These are phyloP conservation scores for Trapa bicornis DNA, from an alignment of 345 rosid genomes.

Conservation along the genomic window DNA sequence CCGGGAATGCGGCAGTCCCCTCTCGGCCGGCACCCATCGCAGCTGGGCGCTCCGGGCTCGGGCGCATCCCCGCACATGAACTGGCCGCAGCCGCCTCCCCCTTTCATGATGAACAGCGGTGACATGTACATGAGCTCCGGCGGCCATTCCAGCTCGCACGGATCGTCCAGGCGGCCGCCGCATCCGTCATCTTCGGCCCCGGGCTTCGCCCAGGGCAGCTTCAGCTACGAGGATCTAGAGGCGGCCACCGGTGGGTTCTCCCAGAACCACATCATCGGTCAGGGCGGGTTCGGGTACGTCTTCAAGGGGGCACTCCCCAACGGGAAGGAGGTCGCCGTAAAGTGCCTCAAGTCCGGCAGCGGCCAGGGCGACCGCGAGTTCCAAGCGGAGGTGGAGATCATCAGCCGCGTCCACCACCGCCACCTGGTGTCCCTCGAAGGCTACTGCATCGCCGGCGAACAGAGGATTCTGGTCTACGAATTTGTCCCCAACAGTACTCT, in stretches of 20 bases:
- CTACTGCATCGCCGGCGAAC: neutral
- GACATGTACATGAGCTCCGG: slow-evolving; percentile 2
- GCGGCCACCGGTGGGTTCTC: neutral
- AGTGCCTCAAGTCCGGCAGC: neutral
- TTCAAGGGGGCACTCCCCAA: slow-evolving; percentile 1
- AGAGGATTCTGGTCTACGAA: slow-evolving; percentile 2
- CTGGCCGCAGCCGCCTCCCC: neutral
- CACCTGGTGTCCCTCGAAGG: neutral
- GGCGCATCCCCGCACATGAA: too few relatives aligned
- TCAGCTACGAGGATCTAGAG: slow-evolving; percentile 1
- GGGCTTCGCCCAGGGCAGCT: neutral
- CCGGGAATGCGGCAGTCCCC: neutral
- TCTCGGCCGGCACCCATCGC: neutral
- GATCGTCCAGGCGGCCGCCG: neutral
- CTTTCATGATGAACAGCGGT: neutral
- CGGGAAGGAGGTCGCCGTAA: neutral
- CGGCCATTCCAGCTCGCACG: neutral
- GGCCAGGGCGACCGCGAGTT: slow-evolving; percentile 4
- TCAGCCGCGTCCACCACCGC: slow-evolving; percentile 5
- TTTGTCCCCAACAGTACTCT: neutral
- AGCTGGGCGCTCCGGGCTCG: too few relatives aligned
- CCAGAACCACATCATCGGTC: neutral
- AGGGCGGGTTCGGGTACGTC: slow-evolving; percentile 2
- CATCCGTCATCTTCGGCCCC: neutral
- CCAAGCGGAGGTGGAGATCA: slow-evolving; percentile 3